Evolutionary conservation across 2,329 filamentous ascomycete genomes (phyloP), one percentile per base, ranked within the genome.

Genomic region (Claviceps lovelessii): DNA sequence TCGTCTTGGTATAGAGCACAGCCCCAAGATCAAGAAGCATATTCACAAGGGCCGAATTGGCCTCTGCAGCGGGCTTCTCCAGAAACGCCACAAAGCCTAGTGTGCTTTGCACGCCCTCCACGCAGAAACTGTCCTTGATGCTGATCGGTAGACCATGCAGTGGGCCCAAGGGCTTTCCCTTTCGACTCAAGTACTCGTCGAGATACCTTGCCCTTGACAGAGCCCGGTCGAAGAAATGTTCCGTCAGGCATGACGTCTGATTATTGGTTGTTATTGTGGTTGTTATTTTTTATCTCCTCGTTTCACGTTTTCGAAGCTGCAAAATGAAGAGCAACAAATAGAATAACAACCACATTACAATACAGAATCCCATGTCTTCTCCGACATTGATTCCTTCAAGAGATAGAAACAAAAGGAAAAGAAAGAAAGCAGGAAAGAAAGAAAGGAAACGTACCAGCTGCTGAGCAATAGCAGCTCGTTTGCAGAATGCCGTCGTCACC

Each of bases 221-320:
- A 4, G 55, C 68, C 60, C 58, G 52, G 8, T 71, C 64, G 58
- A 79, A 78, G 50, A 77, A 70, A 0, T 75, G 69, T 56, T 77
- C 74, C 0, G 69, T 73, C 19, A 72, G 57, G 49, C 69, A 72
- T 54, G 70, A 68, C 13, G 59, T 59, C 54, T 64, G 5, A 13
- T 44, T 13, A 8, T 7, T 31, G 42, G 10, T 9, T 28, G 17
- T 50, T 42, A 23, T 23, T 23, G 23, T 23, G 1, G 23, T 23
- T 23, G 3, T 23, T 23, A 23, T 42, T 41, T 10, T 39, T 28
- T 37, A 10, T 3, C 5, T 39, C 31, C 28, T 23, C 2, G 11
- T 15, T 42, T 8, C 6, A 33, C 31, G 11, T 31, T 47, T 31
- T 17, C 3, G 13, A 31, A 4, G 13, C 13, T 23, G 29, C 5